A percentile compares a stretch with the other conserved stretches of the same genome.
Evolutionary conservation across 441 rosid genomes (phyloP).

Genomic region (Sinapis alba): DNA sequence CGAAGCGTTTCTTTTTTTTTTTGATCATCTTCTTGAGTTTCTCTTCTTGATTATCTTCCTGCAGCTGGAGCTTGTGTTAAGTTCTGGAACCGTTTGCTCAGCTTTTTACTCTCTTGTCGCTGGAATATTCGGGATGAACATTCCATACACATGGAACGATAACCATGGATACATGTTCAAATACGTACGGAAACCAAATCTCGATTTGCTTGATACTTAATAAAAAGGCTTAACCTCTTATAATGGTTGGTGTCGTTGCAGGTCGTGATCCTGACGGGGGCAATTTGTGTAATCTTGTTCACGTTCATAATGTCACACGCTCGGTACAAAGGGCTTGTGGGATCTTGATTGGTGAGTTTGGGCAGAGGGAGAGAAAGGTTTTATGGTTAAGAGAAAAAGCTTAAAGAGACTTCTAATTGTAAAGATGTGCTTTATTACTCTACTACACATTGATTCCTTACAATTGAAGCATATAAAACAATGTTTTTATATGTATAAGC

Average conservation of each 20-base stretch:
- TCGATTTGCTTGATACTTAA: background rate
- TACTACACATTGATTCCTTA: background rate
- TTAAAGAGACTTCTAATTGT: conserved; percentile 18
- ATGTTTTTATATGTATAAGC: background rate
- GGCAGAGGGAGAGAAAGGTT: background rate
- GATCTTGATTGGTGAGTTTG: conserved; percentile 52
- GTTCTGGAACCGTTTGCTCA: conserved; percentile 76
- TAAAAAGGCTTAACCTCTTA: background rate
- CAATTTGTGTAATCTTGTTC: conserved; percentile 45
- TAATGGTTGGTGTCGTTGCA: conserved; percentile 23
- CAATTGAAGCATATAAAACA: background rate
- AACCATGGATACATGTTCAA: conserved; percentile 73
- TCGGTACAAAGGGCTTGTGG: conserved; percentile 82
- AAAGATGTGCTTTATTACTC: conserved; percentile 14
- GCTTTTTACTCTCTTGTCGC: conserved; percentile 75
- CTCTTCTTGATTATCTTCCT: conserved; percentile 13
- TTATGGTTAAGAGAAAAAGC: background rate
- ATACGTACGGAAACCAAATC: conserved; percentile 53
- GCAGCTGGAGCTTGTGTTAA: conserved; percentile 89
- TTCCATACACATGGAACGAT: conserved; percentile 82
- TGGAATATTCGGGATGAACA: conserved; percentile 91
- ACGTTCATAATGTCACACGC: conserved; percentile 68
- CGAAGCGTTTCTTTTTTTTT: background rate
- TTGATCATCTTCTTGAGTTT: background rate
- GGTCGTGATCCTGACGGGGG: conserved; percentile 67